phyloP scores from a whole-genome alignment of 768 basidiomycete genomes.

The Coprinopsis strossmayeri region DNA sequence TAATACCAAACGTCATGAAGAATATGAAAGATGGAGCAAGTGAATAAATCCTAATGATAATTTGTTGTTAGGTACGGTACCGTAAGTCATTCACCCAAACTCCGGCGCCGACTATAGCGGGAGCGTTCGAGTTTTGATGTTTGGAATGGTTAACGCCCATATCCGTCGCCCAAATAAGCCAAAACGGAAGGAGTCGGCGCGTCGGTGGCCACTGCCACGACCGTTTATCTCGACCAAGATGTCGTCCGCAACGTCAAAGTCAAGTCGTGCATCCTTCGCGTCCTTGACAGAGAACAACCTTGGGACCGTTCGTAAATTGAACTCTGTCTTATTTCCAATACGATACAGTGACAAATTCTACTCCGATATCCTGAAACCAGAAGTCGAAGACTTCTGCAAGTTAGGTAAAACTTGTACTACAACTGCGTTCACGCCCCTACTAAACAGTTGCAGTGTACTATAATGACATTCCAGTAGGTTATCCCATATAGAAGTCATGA shows the following conservation, averaged over 20 bases:
- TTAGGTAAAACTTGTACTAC: slow-evolving; percentile 62
- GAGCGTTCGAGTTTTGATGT: no score
- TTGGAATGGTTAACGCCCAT: no score
- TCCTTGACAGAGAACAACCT: slow-evolving; percentile 77
- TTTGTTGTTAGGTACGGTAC: no score
- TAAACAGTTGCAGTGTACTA: slow-evolving; percentile 61
- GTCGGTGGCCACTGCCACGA: background rate
- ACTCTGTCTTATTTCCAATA: slow-evolving; percentile 83
- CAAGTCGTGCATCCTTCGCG: slow-evolving; percentile 56
- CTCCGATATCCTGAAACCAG: slow-evolving; percentile 65
- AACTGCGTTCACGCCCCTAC: slow-evolving; percentile 8
- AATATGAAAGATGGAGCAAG: no score
- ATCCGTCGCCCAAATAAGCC: background rate
- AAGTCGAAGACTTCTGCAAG: slow-evolving; percentile 83
- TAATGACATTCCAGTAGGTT: slow-evolving; percentile 74
- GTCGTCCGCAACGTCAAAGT: slow-evolving; percentile 10
- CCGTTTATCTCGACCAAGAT: slow-evolving; percentile 6
- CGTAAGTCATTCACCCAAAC: no score
- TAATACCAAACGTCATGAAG: no score
- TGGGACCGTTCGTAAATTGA: slow-evolving; percentile 64
- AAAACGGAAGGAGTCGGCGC: background rate
- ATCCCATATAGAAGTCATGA: slow-evolving; percentile 5
- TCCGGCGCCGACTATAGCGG: no score
- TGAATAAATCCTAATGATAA: no score
- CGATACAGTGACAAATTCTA: slow-evolving; percentile 89